Percentiles rank a stretch among this genome's conserved stretches.
Conservation (phyloP, 768 basidiomycete genomes). For the Trametes maxima region DNA sequence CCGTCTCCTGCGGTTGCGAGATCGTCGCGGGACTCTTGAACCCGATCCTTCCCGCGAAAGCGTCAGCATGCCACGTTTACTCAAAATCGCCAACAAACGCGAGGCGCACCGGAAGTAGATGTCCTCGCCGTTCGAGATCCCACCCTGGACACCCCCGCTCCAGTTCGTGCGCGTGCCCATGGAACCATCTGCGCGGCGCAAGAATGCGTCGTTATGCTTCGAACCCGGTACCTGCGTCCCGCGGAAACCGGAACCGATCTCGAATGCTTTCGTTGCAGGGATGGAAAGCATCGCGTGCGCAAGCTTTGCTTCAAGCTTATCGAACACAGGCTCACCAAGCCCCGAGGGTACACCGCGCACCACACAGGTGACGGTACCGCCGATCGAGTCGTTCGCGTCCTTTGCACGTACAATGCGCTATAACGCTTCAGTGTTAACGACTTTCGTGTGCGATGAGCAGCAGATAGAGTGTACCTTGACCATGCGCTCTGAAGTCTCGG, state of each 20-base stretch:
- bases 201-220: conserved; percentile 91
- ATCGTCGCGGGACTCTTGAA: conserved; percentile 99
- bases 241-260: conserved; percentile 95
- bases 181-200: conserved; percentile 60
- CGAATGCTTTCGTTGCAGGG: conserved; percentile 97
- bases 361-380: conserved; percentile 97
- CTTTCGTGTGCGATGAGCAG: background rate
- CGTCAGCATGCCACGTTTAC: background rate
- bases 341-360: conserved; percentile 89
- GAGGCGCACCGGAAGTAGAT: conserved; percentile 73
- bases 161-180: conserved; percentile 90
- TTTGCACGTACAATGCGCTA: conserved; percentile 95
- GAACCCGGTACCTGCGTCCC: conserved; percentile 94
- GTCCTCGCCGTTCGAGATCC: conserved; percentile 96
- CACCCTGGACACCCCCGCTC: conserved; percentile 97
- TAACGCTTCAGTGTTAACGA: conserved; percentile 7
- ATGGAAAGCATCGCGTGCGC: conserved; percentile 99
- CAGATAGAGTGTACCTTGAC: conserved; percentile 59
- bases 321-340: conserved; percentile 96
- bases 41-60: conserved; percentile 53
- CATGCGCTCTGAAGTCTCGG: conserved; percentile 88
- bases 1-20: conserved; percentile 86
- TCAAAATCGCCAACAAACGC: too few relatives aligned
- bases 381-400: conserved; percentile 89
- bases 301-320: conserved; percentile 95